A percentile compares a stretch with the other conserved stretches of the same genome.
These are phyloP conservation scores for Penicillium sclerotigenum DNA, from an alignment of 2,329 filamentous ascomycete species.

Conservation along the genomic window DNA sequence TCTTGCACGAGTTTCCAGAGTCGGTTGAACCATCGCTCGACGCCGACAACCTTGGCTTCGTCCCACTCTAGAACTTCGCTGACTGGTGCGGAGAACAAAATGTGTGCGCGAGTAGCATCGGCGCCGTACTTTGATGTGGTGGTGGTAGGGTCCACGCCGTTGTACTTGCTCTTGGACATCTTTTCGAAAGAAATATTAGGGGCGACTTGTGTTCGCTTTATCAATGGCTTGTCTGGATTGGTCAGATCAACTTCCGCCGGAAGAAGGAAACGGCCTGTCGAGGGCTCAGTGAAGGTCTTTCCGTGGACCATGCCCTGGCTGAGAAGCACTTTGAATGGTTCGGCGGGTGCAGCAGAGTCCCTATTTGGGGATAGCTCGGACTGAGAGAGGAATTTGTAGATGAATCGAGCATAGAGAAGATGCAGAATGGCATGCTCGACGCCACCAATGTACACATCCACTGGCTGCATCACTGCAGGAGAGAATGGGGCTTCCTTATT, in stretches of 20 bases:
- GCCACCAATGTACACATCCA: conserved; percentile 85
- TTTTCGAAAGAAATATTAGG: conserved; percentile 74
- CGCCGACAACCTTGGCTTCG: conserved; percentile 73
- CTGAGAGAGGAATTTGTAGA: conserved; percentile 77
- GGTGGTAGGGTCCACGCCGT: conserved; percentile 76
- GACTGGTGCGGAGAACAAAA: conserved; percentile 84
- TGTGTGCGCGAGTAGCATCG: conserved; percentile 79
- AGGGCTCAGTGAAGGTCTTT: conserved; percentile 73
- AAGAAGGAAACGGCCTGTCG: conserved; percentile 71
- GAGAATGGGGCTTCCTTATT: conserved; percentile 63
- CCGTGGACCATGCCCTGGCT: conserved; percentile 94
- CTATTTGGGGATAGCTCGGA: conserved; percentile 38
- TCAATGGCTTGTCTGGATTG: conserved; percentile 54
- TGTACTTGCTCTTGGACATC: conserved; percentile 94
- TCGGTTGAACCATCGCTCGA: conserved; percentile 74
- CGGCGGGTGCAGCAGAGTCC: conserved; percentile 46
- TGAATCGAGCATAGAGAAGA: conserved; percentile 82
- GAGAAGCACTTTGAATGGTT: conserved; percentile 79
- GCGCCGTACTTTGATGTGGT: conserved; percentile 74
- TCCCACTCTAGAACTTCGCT: conserved; percentile 86
- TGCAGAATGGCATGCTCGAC: conserved; percentile 90
- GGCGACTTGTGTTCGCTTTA: conserved; percentile 58
- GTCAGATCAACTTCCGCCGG: conserved; percentile 69
- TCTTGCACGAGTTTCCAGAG: conserved; percentile 58
- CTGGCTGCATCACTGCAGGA: conserved; percentile 59